Evolutionary conservation across 257 asterid genomes (phyloP).

Genomic region (Ballota nigra): DNA sequence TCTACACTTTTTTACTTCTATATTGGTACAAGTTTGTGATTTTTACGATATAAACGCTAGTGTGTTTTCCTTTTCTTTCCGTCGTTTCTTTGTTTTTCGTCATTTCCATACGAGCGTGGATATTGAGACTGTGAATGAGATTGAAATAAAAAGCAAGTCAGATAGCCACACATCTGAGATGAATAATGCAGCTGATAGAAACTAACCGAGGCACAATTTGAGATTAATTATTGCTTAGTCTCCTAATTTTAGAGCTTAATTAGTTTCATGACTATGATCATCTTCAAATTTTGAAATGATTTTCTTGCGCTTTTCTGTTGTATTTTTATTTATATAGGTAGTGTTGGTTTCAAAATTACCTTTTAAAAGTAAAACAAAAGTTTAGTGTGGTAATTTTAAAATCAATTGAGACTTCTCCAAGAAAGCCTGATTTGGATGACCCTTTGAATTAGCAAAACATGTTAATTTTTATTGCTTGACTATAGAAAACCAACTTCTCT

Average conservation of each 20-base stretch:
- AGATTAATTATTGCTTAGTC: slow-evolving; percentile 2
- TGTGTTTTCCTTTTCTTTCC: too few species aligned
- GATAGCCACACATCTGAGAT: slow-evolving; percentile 42
- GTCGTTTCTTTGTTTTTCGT: too few species aligned
- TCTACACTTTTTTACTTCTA: too few species aligned
- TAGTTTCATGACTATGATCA: slow-evolving; percentile 24
- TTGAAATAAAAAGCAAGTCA: slow-evolving; percentile 38
- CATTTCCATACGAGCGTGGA: slow-evolving; percentile 74
- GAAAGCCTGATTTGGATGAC: slow-evolving; percentile 87
- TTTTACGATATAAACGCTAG: too few species aligned
- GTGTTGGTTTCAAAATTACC: too few species aligned
- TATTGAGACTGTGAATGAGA: slow-evolving; percentile 56
- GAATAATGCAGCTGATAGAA: slow-evolving; percentile 25
- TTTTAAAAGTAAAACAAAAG: too few species aligned
- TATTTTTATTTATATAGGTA: too few species aligned
- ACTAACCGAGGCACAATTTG: slow-evolving; percentile 31
- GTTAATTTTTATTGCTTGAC: too few species aligned
- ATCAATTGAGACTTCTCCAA: slow-evolving; percentile 87
- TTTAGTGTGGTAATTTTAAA: too few species aligned
- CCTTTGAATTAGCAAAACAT: slow-evolving; percentile 44
- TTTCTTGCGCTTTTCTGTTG: too few species aligned
- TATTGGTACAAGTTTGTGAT: too few species aligned
- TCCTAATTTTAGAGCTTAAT: slow-evolving; percentile 28
- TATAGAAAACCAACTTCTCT: background rate
- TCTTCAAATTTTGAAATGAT: slow-evolving; percentile 38